Base-by-base conservation (phyloP, 768 basidiomycete species). In the Panaeolus papilionaceus region DNA sequence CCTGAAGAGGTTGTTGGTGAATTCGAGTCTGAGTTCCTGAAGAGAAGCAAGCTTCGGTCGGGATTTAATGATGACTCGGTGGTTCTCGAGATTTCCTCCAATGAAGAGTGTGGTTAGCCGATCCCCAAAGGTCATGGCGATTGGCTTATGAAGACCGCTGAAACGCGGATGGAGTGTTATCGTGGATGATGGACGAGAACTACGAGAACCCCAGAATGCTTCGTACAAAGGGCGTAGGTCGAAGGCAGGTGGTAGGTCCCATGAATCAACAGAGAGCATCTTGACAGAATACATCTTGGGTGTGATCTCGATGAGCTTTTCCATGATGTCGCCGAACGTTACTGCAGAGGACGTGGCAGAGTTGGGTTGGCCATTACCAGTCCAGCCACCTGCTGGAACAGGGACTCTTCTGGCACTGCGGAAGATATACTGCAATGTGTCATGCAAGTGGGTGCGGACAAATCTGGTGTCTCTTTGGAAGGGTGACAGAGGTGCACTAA, bases 181-280 rank as follows among this genome's bases (percentile, higher is more conserved):
- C 54, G 28, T 58, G 11, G 54, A 58, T 33, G 54, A 58, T 58
- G 54, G 54, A 58, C 54, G 54, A 11, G 79, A 73, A 1, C 72
- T 65, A 58, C 54, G 54, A 11, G 79, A 73, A 1, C 72, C 66
- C 83, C 83, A 85, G 3, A 81, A 82, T 16, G 76, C 69, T 2
- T 74, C 66, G 67, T 82, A 79, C 44, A 84, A 77, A 1, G 71
- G 63, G 16, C 74, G 67, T 14, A 82, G 66, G 62, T 81, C 72
- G 64, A 79, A 73, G 3, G 69, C 69, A 3, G 74, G 71, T 18
- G 77, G 75, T 16, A 78, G 65, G 62, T 82, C 78, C 81, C 81
- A 83, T 4, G 79, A 78, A 62, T 81, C 79, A n/a, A 84, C 74
- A n/a, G 77, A 75, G 40, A 84, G 79, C 1, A 76, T 70, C 20